phyloP scores from a whole-genome alignment of 2,329 filamentous ascomycete species.

The Microdochium bolleyi region DNA sequence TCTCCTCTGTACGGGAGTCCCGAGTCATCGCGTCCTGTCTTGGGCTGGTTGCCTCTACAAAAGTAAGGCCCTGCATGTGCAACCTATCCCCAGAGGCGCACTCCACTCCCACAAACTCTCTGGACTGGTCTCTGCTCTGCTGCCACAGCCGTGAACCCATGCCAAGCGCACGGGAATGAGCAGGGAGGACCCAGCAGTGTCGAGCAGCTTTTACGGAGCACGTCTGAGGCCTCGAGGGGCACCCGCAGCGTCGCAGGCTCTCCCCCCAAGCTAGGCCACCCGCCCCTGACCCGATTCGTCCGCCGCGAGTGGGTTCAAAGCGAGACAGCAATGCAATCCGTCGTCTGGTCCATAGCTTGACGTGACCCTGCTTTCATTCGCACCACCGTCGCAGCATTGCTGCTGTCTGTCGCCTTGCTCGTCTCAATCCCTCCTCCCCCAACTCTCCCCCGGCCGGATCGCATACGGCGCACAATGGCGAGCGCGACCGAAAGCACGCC shows the following conservation, averaged over 20 bases:
- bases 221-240: not conserved
- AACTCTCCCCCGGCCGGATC: not conserved
- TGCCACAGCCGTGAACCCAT: not conserved
- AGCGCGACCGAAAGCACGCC: not conserved
- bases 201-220: not conserved
- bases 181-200: not conserved
- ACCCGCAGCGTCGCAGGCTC: not conserved
- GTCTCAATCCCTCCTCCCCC: not conserved
- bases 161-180: not conserved
- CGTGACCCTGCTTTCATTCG: not conserved
- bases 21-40: no score
- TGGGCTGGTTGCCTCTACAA: no score
- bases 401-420: not conserved
- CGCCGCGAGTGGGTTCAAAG: not conserved
- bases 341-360: not conserved
- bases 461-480: not conserved
- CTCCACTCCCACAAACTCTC: not conserved
- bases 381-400: not conserved
- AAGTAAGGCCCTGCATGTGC: no score
- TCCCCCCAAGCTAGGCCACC: not conserved
- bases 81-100: no score
- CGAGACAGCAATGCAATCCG: not conserved
- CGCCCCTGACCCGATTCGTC: not conserved
- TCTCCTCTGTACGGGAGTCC: not conserved
- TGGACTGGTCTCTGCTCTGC: not conserved